Evolutionary conservation across 257 asterid genomes (phyloP).

Genomic region (Vinca minor): DNA sequence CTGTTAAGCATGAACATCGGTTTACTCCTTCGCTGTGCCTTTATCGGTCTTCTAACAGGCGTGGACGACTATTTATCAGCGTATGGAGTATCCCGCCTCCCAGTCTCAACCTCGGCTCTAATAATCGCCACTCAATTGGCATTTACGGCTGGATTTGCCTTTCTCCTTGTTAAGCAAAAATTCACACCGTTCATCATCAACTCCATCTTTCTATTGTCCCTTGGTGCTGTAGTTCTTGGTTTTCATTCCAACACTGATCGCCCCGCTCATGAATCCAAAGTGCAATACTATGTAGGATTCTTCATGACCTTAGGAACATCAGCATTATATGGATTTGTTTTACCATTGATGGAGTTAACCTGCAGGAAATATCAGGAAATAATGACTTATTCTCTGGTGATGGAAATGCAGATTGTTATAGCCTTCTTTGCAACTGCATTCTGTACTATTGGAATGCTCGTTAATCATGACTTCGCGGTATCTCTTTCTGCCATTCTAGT

Average conservation of each 20-base stretch:
- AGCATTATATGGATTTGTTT: slow-evolving; percentile 22
- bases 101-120: slow-evolving; percentile 23
- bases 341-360: slow-evolving; percentile 23
- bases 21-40: slow-evolving; percentile 12
- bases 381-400: slow-evolving; percentile 20
- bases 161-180: slow-evolving; percentile 24
- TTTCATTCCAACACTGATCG: slow-evolving; percentile 20
- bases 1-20: slow-evolving; percentile 9
- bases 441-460: slow-evolving; percentile 26
- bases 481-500: background rate
- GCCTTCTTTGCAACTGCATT: slow-evolving; percentile 22
- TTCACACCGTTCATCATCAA: slow-evolving; percentile 11
- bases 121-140: slow-evolving; percentile 27
- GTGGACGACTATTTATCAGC: slow-evolving; percentile 20
- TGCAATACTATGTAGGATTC: slow-evolving; percentile 22
- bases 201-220: slow-evolving; percentile 16
- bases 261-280: slow-evolving; percentile 15
- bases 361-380: slow-evolving; percentile 18
- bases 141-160: slow-evolving; percentile 26
- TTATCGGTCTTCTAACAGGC: slow-evolving; percentile 19
- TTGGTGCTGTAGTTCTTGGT: slow-evolving; percentile 23
- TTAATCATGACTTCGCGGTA: slow-evolving; percentile 24
- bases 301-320: slow-evolving; percentile 28
- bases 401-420: slow-evolving; percentile 27
- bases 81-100: slow-evolving; percentile 22